Evolutionary conservation across 2,329 filamentous ascomycete species (phyloP), one percentile per base, ranked within the genome.

Genomic region (Aureobasidium pullulans): DNA sequence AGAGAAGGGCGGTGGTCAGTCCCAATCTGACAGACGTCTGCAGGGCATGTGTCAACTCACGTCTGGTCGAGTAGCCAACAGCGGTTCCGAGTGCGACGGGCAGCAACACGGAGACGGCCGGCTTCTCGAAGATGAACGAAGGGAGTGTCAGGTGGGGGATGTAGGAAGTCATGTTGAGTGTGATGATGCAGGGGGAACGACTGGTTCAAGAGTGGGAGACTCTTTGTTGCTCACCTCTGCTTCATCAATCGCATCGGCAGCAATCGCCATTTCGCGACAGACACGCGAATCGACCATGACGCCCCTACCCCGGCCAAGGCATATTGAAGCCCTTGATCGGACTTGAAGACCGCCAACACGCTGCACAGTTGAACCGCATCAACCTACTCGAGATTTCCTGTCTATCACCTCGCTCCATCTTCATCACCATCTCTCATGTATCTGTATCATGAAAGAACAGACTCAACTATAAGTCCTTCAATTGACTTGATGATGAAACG

Each of bases 81-180:
- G 82, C 83, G 2, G 85, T 84, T 42, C 90, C 91, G 4, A 89
- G 75, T 5, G 81, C 80, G 50, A 96, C 78, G 39, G 90, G 91
- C 1, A 96, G 78, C 40, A 95, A 81, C 62, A 94, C 83, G 16
- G 89, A 88, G 31, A 83, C 79, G 7, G 88, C 85, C 4, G 89
- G 84, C 70, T 83, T 85, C 68, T 84, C 80, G 72, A 95, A 92
- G 64, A 92, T 74, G 64, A 82, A 77, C 48, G 80, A 76, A 2
- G 90, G 90, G 16, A 96, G 79, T 23, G 88, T 91, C 64, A 95
- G 75, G 40, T 84, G 85, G n/a, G 88, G 85, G 62, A 94, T 84
- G 72, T 88, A 87, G 63, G 88, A 85, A 10, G 88, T 92, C 89
- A 94, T 95, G 61, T 54, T 61, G 39, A 2, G 8, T 16, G 42